Base-by-base conservation (phyloP, 108 stramenopile genomes). In the Cyclotella atomus region DNA sequence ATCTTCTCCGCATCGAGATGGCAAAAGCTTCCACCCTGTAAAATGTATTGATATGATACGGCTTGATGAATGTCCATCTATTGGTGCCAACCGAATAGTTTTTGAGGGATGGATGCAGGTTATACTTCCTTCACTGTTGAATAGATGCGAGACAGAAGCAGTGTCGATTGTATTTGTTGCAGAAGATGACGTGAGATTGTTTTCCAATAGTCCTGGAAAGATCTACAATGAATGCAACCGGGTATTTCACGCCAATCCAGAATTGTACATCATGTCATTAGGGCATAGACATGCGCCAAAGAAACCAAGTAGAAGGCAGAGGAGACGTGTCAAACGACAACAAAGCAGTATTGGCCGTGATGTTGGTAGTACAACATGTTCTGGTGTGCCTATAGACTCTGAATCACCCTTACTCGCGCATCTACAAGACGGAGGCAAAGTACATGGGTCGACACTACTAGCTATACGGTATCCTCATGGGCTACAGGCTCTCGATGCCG, bases 21-120 rank as follows among this genome's bases (percentile, higher is more conserved):
- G 24, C 24, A 43, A 36, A 15, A 21, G 34, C n/a, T 76, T 76
- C 41, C 50, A 28, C 19, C 70, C 65, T 12, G 49, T 76, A 23
- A n/a, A 70, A 16, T 20, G 30, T n/a, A 45, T 76, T 35, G 61
- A 76, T 52, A 41, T 76, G 60, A 33, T 76, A n/a, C 49, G 44
- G 27, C 70, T 76, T 0, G 38, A 49, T 19, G 32, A 76, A 7
- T 28, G 52, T 71, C 60, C 52, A 19, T 41, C 59, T 5, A 63
- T 76, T 47, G 76, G 76, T 25, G 35, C 59, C 20, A 70, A 63
- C 43, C 55, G 76, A 34, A 76, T 71, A 45, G 35, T 76, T 19
- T 76, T 46, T 30, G 75, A 76, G 34, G 75, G 75, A 60, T 76
- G 75, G 75, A 47, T 68, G 16, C 75, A 70, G 61, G 19, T 76